These are phyloP conservation scores for Graphiopsis chlorocephala DNA, from an alignment of 2,329 filamentous ascomycete genomes.

Conservation along the genomic window DNA sequence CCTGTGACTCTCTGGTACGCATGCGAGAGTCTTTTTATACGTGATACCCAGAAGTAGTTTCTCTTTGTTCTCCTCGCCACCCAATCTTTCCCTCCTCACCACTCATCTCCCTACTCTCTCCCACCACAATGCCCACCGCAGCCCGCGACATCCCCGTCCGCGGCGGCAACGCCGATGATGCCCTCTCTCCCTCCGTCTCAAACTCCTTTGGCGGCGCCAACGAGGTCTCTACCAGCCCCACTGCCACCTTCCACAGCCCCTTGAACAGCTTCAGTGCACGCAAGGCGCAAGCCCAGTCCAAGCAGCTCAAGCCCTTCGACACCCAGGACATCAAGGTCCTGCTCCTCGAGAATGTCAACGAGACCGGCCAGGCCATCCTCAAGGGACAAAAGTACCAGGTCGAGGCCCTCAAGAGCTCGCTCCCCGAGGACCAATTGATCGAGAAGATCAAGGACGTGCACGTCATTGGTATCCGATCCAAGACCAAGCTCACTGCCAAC, in stretches of 20 bases:
- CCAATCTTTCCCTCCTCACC: not conserved
- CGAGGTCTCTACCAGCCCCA: slow-evolving; percentile 72
- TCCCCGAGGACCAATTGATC: slow-evolving; percentile 90
- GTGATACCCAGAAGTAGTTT: slow-evolving; percentile 1
- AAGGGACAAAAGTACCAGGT: slow-evolving; percentile 90
- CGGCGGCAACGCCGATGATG: slow-evolving; percentile 23
- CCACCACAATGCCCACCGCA: slow-evolving; percentile 31
- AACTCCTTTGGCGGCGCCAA: slow-evolving; percentile 41
- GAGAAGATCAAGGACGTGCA: slow-evolving; percentile 98
- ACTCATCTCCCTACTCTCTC: not conserved
- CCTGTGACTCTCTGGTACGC: not conserved
- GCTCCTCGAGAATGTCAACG: slow-evolving; percentile 92
- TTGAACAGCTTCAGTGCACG: slow-evolving; percentile 49
- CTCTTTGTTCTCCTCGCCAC: not conserved
- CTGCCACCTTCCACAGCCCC: slow-evolving; percentile 70
- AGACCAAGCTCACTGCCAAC: slow-evolving; percentile 86
- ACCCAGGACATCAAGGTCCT: slow-evolving; percentile 96
- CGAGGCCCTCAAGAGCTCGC: slow-evolving; percentile 81
- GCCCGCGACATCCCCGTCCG: slow-evolving; percentile 36
- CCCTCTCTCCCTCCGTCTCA: slow-evolving; percentile 30
- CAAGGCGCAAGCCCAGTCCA: slow-evolving; percentile 47
- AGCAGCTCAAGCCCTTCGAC: slow-evolving; percentile 91
- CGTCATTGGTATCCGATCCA: slow-evolving; percentile 96
- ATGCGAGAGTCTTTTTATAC: not conserved
- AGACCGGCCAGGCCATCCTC: slow-evolving; percentile 81